Evolutionary conservation across 306 rosid species (phyloP).

Genomic region (Notholithocarpus densiflorus): DNA sequence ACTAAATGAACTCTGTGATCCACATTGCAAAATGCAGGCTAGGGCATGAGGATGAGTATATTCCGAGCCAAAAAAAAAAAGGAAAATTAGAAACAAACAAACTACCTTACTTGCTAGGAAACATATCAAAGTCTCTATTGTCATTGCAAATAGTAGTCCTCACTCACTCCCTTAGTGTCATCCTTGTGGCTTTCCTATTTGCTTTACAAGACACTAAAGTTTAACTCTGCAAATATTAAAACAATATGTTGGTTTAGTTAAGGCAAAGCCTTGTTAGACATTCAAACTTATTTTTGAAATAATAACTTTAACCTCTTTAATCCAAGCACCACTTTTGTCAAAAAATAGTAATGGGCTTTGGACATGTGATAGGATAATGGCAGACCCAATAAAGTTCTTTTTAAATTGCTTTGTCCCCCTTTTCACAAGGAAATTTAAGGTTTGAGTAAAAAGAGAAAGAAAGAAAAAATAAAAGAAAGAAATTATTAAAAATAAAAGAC

Average conservation of each 20-base stretch:
- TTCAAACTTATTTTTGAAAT: not conserved
- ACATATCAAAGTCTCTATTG: no score
- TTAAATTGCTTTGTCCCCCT: not conserved
- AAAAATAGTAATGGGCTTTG: not conserved
- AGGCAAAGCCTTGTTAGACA: not conserved
- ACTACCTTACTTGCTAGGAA: no score
- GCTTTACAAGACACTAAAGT: not conserved
- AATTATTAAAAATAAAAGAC: not conserved
- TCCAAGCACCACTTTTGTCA: not conserved
- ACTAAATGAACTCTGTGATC: no score
- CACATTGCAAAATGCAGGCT: not conserved
- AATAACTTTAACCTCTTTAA: not conserved
- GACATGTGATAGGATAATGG: not conserved
- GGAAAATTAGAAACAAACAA: not conserved
- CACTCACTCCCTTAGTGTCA: not conserved
- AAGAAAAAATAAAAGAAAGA: not conserved
- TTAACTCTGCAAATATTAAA: not conserved
- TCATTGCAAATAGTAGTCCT: no score
- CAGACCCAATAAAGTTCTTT: not conserved
- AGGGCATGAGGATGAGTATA: not conserved
- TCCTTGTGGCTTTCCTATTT: not conserved
- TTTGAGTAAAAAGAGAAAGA: not conserved
- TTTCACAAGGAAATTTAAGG: not conserved
- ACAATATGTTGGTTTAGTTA: not conserved
- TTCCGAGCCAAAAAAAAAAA: not conserved